Evolutionary conservation across 768 basidiomycete species (phyloP).

Genomic region (Russula compacta): DNA sequence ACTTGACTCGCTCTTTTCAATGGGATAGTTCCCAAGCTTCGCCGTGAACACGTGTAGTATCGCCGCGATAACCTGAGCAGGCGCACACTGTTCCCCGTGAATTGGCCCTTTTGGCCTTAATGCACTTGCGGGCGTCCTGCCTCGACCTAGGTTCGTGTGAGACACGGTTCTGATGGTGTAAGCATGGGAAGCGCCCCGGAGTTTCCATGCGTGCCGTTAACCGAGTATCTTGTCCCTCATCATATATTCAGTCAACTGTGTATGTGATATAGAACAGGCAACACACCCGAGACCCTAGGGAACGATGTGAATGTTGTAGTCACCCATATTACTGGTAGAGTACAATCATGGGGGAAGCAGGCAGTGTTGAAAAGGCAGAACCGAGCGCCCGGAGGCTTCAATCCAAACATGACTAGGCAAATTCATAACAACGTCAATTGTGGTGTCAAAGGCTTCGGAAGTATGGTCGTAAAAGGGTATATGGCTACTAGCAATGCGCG

Average conservation of each 20-base stretch:
- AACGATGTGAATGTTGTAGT: background rate
- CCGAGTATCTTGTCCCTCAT: background rate
- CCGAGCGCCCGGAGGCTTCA: background rate
- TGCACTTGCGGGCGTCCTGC: background rate
- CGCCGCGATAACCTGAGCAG: no score
- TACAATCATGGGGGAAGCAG: background rate
- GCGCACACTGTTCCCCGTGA: no score
- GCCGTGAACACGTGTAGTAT: no score
- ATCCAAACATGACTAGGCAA: background rate
- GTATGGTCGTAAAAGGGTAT: conserved; percentile 6
- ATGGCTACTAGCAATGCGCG: background rate
- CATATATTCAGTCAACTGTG: background rate
- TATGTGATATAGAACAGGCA: background rate
- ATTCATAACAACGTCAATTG: background rate
- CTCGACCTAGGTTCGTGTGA: background rate
- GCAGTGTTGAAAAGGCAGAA: background rate
- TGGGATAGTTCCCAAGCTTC: no score
- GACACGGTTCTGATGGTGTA: background rate
- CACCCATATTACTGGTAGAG: background rate
- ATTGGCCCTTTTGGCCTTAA: no score
- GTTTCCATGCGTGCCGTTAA: background rate
- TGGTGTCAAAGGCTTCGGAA: background rate
- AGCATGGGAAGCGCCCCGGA: background rate
- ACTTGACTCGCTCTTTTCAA: no score
- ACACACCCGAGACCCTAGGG: background rate